Base-by-base conservation (phyloP, 2,329 filamentous ascomycete species). In the Diplodia seriata region DNA sequence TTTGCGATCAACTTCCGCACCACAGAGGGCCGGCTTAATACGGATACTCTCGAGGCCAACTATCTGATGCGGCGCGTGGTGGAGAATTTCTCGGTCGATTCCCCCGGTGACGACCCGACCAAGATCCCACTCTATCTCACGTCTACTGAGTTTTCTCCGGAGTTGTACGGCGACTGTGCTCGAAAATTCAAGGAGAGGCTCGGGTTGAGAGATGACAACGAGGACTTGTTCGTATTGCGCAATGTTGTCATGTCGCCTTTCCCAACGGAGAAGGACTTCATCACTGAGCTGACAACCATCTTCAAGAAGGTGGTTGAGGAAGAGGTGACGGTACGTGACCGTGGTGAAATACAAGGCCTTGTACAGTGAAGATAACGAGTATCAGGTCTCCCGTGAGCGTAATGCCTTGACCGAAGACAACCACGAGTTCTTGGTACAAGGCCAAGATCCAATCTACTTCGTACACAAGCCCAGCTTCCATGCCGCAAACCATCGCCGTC, bases 171-270 rank as follows among this genome's bases (percentile, higher is more conserved):
- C 0, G 70, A 77, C 2, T 84, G 82, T 63, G 78, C 77, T 11
- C 57, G 73, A 0, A 75, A 77, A 12, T 84, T 82, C 72, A 82
- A 82, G 74, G 72, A 74, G 43, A 74, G 82, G 11, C 77, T 85
- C 26, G 78, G 78, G 0, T 73, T 83, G 0, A 66, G 74, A 0
- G 7, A 20, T 15, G 66, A 70, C 5, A 77, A 73, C 0, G 74
- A 80, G 12, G 78, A 80, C 56, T 71, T 84, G 1, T 80, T 83
- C 69, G 82, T 84, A 1, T 61, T 85, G 9, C 76, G 81, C 9
- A 85, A 84, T 31, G 83, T 84, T 0, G 80, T 83, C 40, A 85
- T 85, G 82, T 81, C 78, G 5, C 81, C 81, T 0, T 83, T 80
- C 54, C 79, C 81, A 0, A 80, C 79, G 1, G 76, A 79, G 18